Evolutionary conservation across 2,329 filamentous ascomycete genomes (phyloP).

Genomic region (Pseudogymnoascus sp.): DNA sequence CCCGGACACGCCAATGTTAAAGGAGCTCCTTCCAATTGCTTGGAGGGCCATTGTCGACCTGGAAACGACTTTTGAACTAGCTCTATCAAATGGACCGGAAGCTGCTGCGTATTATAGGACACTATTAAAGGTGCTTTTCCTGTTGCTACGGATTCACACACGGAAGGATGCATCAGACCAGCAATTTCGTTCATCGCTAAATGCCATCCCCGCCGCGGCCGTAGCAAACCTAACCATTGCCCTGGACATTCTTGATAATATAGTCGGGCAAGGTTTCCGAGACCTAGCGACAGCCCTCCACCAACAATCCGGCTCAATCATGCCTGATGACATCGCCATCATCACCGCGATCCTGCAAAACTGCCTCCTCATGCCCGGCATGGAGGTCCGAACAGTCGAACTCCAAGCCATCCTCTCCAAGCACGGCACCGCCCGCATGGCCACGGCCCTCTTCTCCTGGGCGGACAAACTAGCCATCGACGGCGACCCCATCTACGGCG

Average conservation of each 20-base stretch:
- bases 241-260: conserved; percentile 69
- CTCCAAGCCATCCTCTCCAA: conserved; percentile 61
- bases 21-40: conserved; percentile 43
- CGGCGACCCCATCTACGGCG: conserved; percentile 83
- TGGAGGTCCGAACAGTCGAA: conserved; percentile 61
- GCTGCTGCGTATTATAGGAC: conserved; percentile 69
- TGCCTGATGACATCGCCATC: conserved; percentile 74
- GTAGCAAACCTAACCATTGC: conserved; percentile 29
- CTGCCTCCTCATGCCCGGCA: conserved; percentile 67
- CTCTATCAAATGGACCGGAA: conserved; percentile 39
- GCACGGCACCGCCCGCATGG: conserved; percentile 69
- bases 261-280: conserved; percentile 75
- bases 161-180: conserved; percentile 23
- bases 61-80: conserved; percentile 49
- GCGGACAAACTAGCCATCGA: conserved; percentile 70
- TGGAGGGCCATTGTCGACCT: conserved; percentile 52
- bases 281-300: conserved; percentile 75
- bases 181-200: conserved; percentile 19
- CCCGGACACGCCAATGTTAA: conserved; percentile 41
- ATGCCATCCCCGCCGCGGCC: conserved; percentile 22
- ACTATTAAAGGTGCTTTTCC: conserved; percentile 74
- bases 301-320: conserved; percentile 54
- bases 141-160: conserved; percentile 60
- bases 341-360: conserved; percentile 83
- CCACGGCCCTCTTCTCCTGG: conserved; percentile 87